Evolutionary conservation across 257 asterid genomes (phyloP).

Genomic region (Nicotiana obtusifolia): DNA sequence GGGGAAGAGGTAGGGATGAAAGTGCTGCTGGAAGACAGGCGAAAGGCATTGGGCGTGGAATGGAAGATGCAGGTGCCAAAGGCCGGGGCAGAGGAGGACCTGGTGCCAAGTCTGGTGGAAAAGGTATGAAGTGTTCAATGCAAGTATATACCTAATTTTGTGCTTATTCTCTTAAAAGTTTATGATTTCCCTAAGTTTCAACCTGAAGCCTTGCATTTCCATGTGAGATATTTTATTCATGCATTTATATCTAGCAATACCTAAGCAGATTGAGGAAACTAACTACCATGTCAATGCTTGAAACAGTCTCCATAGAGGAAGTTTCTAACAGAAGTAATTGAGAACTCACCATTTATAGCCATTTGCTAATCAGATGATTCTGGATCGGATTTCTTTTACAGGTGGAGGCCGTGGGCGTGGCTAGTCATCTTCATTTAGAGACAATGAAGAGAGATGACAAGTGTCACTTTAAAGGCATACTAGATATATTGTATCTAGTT

Average conservation of each 20-base stretch:
- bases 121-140: slow-evolving; percentile 26
- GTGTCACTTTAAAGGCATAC: slow-evolving; percentile 21
- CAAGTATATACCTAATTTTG: not conserved
- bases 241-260: not conserved
- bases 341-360: not conserved
- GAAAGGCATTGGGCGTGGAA: slow-evolving; percentile 47
- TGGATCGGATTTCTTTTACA: slow-evolving; percentile 8
- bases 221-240: not conserved
- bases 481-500: not conserved
- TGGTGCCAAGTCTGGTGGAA: slow-evolving; percentile 32
- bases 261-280: not conserved
- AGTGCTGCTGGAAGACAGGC: slow-evolving; percentile 34
- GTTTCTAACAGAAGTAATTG: not conserved
- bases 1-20: slow-evolving; percentile 64
- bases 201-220: not conserved
- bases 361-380: not conserved
- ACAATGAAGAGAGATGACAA: not conserved
- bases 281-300: not conserved
- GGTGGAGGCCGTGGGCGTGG: slow-evolving; percentile 51
- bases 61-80: slow-evolving; percentile 47
- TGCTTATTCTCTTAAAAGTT: not conserved
- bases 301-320: not conserved
- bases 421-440: slow-evolving; percentile 11
- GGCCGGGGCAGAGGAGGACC: slow-evolving; percentile 50
- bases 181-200: not conserved